phyloP scores from a whole-genome alignment of 352 stramenopile genomes.

The Phytophthora rubi region DNA sequence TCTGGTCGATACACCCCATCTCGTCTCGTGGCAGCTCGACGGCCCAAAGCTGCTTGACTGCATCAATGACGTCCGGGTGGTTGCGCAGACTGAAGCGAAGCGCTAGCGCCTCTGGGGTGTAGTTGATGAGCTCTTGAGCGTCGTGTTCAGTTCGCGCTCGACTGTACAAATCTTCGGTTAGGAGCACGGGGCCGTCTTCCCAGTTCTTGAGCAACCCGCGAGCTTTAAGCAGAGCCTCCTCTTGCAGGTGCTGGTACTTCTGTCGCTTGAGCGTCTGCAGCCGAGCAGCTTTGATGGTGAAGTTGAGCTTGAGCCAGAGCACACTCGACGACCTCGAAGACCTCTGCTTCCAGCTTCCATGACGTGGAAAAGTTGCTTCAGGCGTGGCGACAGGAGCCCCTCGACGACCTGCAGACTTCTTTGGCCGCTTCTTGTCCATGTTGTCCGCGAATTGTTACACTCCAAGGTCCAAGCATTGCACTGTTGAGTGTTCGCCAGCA shows the following conservation, averaged over 20 bases:
- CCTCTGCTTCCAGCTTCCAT: conserved; percentile 34
- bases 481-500: conserved; percentile 4
- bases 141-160: conserved; percentile 52
- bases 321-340: conserved; percentile 49
- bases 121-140: conserved; percentile 66
- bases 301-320: conserved; percentile 80
- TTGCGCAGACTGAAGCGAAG: conserved; percentile 74
- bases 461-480: not conserved
- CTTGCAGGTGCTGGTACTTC: conserved; percentile 80
- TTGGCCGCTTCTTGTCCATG: conserved; percentile 24
- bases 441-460: not conserved
- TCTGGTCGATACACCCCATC: conserved; percentile 68
- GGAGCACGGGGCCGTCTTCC: conserved; percentile 62
- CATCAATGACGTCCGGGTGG: conserved; percentile 50
- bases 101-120: conserved; percentile 69
- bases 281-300: conserved; percentile 68
- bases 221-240: conserved; percentile 66
- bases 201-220: conserved; percentile 70
- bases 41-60: conserved; percentile 60
- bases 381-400: not conserved
- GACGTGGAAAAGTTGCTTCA: conserved; percentile 15
- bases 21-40: conserved; percentile 62
- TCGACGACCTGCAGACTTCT: conserved; percentile 19
- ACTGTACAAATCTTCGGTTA: conserved; percentile 69
- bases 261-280: conserved; percentile 69